Base-by-base conservation (phyloP, 2,329 filamentous ascomycete species). In the Fusarium gaditjirri region DNA sequence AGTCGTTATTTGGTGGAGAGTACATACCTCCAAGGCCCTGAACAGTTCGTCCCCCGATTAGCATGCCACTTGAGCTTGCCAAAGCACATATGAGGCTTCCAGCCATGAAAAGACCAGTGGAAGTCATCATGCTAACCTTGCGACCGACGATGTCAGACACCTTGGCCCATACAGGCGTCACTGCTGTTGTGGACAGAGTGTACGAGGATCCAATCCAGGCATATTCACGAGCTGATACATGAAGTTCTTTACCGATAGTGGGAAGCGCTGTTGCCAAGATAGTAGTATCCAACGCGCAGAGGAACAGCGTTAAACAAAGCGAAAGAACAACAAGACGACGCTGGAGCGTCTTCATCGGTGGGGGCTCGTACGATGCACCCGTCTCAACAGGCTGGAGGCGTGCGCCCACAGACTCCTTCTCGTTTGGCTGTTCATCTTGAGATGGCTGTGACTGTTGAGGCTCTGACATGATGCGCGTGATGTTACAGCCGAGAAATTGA, bases 81-180 rank as follows among this genome's bases (percentile, higher is more conserved):
- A 83, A 83, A 1, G 87, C 88, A 44, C 81, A 83, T 6, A 91
- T 80, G 0, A 83, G 86, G 67, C 87, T 88, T 0, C 88, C 88
- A 0, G 89, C 70, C 4, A 81, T 81, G 73, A 89, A 89, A 8
- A 88, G 72, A 11, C 77, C 78, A 0, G 87, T 81, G 2, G 83
- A 75, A 4, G 72, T 50, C 7, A 88, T 78, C 13, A 81, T 78
- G 2, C 81, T 76, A 27, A 77, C 81, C 33, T 85, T 82, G 2
- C 88, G 81, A 11, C 89, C 87, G 52, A 86, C 88, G 6, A 89
- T 81, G 63, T 88, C 82, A 17, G 84, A 81, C 0, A 86, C 56
- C 70, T 88, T 86, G 2, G 85, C 86, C 66, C 83, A 84, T 0
- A 78, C 66, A 1, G 75, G 76, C 8, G 70, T 75, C 9, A 71